Evolutionary conservation across 2,329 filamentous ascomycete genomes (phyloP).

Genomic region (Dactylellina haptotyla): DNA sequence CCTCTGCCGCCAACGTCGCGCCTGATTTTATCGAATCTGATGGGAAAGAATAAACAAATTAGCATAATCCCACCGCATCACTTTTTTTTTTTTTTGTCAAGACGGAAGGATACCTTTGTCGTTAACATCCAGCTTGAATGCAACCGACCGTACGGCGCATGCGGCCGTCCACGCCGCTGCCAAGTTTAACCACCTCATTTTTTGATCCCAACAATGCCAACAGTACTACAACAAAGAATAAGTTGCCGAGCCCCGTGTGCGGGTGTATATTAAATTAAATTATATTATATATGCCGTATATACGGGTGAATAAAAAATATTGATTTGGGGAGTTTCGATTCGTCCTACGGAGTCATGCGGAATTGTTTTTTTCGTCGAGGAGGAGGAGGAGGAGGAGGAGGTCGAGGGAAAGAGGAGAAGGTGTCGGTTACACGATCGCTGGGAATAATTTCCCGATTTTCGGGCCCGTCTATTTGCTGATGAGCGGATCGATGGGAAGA

Average conservation of each 20-base stretch:
- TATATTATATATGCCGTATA: not conserved
- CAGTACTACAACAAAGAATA: not conserved
- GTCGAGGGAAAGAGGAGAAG: no score
- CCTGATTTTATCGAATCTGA: constrained; percentile 46
- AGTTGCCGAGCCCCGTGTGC: not conserved
- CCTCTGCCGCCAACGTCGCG: constrained; percentile 39
- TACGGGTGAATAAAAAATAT: not conserved
- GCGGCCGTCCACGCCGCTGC: constrained; percentile 38
- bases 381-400: no score
- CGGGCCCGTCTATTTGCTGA: not conserved
- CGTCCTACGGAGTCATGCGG: not conserved
- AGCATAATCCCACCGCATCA: not conserved
- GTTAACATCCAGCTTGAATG: constrained; percentile 43
- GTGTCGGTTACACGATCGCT: constrained; percentile 5
- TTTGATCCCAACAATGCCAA: constrained; percentile 15
- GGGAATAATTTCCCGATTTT: constrained; percentile 4
- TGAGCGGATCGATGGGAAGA: not conserved
- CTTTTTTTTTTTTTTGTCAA: not conserved
- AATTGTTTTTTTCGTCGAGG: not conserved
- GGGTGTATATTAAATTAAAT: not conserved
- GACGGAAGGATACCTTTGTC: constrained; percentile 14
- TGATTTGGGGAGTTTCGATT: not conserved
- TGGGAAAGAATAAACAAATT: not conserved
- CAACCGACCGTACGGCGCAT: constrained; percentile 27
- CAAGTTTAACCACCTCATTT: constrained; percentile 43